phyloP scores from a whole-genome alignment of 2,329 filamentous ascomycete genomes.

The Alternaria ventricosa region DNA sequence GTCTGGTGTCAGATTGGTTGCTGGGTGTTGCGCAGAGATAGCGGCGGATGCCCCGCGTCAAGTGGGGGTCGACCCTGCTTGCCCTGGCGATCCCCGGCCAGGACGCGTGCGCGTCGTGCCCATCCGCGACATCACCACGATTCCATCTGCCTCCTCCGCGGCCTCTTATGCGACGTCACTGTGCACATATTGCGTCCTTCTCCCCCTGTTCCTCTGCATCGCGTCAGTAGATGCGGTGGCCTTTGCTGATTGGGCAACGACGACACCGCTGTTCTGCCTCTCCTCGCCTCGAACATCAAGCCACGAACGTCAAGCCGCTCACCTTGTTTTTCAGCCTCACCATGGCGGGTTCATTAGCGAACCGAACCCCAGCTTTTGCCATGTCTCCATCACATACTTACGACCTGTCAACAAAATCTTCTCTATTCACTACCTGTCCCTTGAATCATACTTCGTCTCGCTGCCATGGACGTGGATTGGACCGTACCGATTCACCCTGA shows the following conservation, averaged over 20 bases:
- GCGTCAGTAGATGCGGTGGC: not conserved
- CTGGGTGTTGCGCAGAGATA: constrained; percentile 9
- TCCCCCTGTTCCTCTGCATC: not conserved
- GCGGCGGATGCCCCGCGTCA: constrained; percentile 22
- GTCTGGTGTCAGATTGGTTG: constrained; percentile 15
- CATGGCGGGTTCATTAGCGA: not conserved
- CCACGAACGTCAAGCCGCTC: not conserved
- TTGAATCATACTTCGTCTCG: too few species aligned
- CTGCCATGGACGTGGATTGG: too few species aligned
- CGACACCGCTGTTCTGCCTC: not conserved
- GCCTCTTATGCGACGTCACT: not conserved
- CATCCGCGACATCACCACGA: not conserved
- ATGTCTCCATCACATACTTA: not conserved
- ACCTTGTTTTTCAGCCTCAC: constrained; percentile 12
- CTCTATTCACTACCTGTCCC: too few species aligned
- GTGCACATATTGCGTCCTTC: not conserved
- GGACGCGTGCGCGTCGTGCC: not conserved
- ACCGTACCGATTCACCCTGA: too few species aligned
- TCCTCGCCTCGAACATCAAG: constrained; percentile 4
- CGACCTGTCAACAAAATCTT: too few species aligned
- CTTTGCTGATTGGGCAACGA: not conserved
- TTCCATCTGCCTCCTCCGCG: not conserved
- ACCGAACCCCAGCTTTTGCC: not conserved
- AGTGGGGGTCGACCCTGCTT: constrained; percentile 13
- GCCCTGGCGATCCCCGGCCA: constrained; percentile 2